These are phyloP conservation scores for Trichaptum fuscoviolaceum DNA, from an alignment of 768 basidiomycete genomes.

Conservation along the genomic window DNA sequence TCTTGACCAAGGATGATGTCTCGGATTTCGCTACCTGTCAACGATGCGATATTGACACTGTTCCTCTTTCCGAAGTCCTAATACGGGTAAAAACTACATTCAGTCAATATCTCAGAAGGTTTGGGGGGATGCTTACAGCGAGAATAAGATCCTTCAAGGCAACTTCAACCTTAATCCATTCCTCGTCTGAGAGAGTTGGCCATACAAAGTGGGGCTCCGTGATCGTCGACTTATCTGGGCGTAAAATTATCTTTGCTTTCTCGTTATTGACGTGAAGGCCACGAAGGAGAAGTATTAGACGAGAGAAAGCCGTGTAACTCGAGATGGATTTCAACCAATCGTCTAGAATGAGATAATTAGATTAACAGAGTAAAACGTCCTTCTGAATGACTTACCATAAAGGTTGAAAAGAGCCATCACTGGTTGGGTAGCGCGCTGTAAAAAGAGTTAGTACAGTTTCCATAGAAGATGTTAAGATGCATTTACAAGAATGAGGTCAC, in stretches of 20 bases:
- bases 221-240: constrained; percentile 94
- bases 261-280: constrained; percentile 99
- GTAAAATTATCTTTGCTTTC: constrained; percentile 97
- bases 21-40: constrained; percentile 94
- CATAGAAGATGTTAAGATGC: not conserved
- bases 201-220: constrained; percentile 98
- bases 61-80: constrained; percentile 98
- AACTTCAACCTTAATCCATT: constrained; percentile 99
- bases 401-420: constrained; percentile 99
- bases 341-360: constrained; percentile 41
- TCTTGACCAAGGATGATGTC: constrained; percentile 99
- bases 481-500: constrained; percentile 85
- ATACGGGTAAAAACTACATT: constrained; percentile 15
- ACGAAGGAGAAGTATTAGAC: constrained; percentile 93
- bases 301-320: constrained; percentile 98
- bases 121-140: constrained; percentile 43
- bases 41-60: constrained; percentile 95
- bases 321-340: constrained; percentile 99
- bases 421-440: constrained; percentile 89
- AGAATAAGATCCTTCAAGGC: constrained; percentile 97
- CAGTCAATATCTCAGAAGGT: constrained; percentile 10
- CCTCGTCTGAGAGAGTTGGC: constrained; percentile 89
- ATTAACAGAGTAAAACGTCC: not conserved
- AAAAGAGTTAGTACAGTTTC: constrained; percentile 12
- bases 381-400: constrained; percentile 56